Conservation (phyloP, 768 basidiomycete species). For the Boletus sp. region DNA sequence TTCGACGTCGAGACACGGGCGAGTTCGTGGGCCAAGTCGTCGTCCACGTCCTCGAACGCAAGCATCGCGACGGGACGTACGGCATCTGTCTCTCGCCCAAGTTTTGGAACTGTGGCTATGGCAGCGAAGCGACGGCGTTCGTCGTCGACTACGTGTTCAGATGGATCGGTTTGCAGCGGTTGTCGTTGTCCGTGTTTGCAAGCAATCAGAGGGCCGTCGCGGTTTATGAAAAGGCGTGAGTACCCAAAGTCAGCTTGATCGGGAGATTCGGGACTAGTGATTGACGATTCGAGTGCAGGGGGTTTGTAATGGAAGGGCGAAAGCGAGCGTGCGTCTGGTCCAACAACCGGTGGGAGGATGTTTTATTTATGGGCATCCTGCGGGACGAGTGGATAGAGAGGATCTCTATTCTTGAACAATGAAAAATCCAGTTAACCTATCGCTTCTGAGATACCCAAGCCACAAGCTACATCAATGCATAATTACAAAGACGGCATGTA, state of each 20-base stretch:
- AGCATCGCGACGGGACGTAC: slow-evolving; percentile 33
- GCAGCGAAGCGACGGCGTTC: slow-evolving; percentile 40
- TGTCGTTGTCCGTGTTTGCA: slow-evolving; percentile 40
- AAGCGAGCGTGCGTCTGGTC: slow-evolving; percentile 37
- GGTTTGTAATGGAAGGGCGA: slow-evolving; percentile 41
- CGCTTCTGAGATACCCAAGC: slow-evolving; percentile 6
- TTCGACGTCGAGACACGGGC: slow-evolving; percentile 28
- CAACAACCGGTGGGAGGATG: slow-evolving; percentile 38
- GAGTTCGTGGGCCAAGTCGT: slow-evolving; percentile 35
- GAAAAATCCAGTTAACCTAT: background rate
- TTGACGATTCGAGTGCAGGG: slow-evolving; percentile 24
- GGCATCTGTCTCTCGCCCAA: slow-evolving; percentile 30
- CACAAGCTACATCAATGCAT: background rate
- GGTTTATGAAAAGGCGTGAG: slow-evolving; percentile 45
- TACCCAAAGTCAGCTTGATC: slow-evolving; percentile 6
- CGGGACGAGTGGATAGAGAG: slow-evolving; percentile 39
- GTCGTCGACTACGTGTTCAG: slow-evolving; percentile 41
- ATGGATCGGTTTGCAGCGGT: slow-evolving; percentile 39
- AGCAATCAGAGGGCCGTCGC: slow-evolving; percentile 38
- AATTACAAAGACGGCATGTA: slow-evolving; percentile 11
- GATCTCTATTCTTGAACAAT: slow-evolving; percentile 22
- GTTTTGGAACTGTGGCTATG: slow-evolving; percentile 43
- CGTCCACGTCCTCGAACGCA: slow-evolving; percentile 24
- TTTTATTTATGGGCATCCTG: slow-evolving; percentile 38
- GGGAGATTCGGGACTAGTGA: background rate